These are phyloP conservation scores for Wickerhamiella allomyrinae DNA, from an alignment of 805 yeast genomes.

Conservation along the genomic window DNA sequence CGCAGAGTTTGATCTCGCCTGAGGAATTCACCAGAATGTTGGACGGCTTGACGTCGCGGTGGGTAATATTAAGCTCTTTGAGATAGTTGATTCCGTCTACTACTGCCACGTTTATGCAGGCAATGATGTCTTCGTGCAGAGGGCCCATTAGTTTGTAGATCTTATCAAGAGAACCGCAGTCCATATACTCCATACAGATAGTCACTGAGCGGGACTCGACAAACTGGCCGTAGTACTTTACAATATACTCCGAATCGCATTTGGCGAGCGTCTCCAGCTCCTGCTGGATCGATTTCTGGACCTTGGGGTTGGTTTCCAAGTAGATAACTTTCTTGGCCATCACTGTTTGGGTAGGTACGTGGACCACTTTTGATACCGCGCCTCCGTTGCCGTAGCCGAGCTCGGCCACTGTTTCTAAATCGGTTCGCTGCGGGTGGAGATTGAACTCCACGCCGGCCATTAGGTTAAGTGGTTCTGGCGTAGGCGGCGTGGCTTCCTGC, in stretches of 20 bases:
- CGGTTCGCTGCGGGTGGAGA: constrained; percentile 42
- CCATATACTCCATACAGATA: constrained; percentile 92
- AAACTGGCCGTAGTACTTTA: constrained; percentile 85
- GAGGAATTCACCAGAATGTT: constrained; percentile 75
- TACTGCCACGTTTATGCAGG: constrained; percentile 62
- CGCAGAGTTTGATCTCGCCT: constrained; percentile 86
- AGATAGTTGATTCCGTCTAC: constrained; percentile 69
- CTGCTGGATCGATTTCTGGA: constrained; percentile 70
- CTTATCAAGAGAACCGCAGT: constrained; percentile 83
- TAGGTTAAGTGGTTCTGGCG: background rate
- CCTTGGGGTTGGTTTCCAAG: constrained; percentile 64
- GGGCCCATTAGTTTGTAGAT: constrained; percentile 49
- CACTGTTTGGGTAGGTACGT: constrained; percentile 70
- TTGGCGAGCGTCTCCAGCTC: constrained; percentile 86
- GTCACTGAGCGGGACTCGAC: constrained; percentile 57
- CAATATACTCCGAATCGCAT: constrained; percentile 65
- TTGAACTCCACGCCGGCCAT: constrained; percentile 38
- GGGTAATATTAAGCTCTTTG: constrained; percentile 78
- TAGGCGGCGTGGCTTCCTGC: constrained; percentile 1
- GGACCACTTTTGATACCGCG: constrained; percentile 74
- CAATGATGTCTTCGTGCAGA: constrained; percentile 52
- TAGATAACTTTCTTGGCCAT: constrained; percentile 87
- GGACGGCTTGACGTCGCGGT: constrained; percentile 91
- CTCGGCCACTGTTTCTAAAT: constrained; percentile 57
- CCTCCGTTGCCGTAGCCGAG: constrained; percentile 94